Evolutionary conservation across 257 asterid genomes (phyloP), one percentile per base, ranked within the genome.

Genomic region (Fraxinus anomala): DNA sequence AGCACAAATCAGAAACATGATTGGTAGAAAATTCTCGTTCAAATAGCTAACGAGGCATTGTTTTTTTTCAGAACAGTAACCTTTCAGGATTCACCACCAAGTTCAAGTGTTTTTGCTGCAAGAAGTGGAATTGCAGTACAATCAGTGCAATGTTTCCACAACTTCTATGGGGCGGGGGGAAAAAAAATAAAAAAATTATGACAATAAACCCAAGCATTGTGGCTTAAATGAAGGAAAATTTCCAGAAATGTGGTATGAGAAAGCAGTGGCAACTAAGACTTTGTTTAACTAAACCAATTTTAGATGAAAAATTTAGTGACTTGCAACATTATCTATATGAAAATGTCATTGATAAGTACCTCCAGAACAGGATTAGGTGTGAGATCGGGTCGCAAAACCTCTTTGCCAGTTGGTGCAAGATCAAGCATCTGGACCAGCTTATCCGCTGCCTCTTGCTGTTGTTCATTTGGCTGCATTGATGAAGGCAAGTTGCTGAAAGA

Each of bases 341-440:
- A 40, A 40, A 11, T 40, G 16, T 1, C 49, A 40, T 40, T 40
- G 49, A 40, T 21, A 26, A 68, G 71, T 83, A 93, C 98, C 98
- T 89, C 97, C 73, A 91, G 88, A 80, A 88, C 84, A 74, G 96
- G 99, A 88, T 93, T 96, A 37, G 98, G 98, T 28, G 97, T 93
- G 81, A 93, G 83, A 77, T 90, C 85, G 68, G 99, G 98, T 82
- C 80, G 88, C 91, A 96, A 86, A 70, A 69, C 81, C 87, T 91
- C 93, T 81, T 81, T 87, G 79, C 89, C 92, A 70, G 86, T 47
- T 74, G 96, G 99, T 74, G 97, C 94, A 70, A 95, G 98, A 88
- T 92, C 91, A 30, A 95, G 91, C 98, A 92, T 88, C 82, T 84
- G 87, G 44, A 96, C 97, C 75, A 96, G 88, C 82, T 88, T 96